A percentile compares a stretch with the other conserved stretches of the same genome.
These are phyloP conservation scores for Cymbopogon flexuosus DNA, from an alignment of 202 grass and related monocot species.

Conservation along the genomic window DNA sequence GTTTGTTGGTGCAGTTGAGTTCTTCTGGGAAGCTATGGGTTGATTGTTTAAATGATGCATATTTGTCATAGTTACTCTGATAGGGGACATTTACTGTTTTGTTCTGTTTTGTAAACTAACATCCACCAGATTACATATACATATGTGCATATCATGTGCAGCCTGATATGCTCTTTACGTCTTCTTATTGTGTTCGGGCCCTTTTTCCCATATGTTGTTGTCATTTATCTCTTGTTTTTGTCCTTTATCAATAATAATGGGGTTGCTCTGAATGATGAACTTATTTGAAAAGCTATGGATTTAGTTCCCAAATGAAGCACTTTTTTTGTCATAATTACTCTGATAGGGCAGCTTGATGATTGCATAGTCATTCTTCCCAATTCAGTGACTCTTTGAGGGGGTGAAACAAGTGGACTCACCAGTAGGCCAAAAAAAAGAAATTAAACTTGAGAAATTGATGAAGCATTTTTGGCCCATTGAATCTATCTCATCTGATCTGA, in stretches of 20 bases:
- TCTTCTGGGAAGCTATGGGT: slow-evolving; percentile 39
- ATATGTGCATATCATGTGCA: neutral
- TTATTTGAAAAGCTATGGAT: slow-evolving; percentile 38
- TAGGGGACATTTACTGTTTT: slow-evolving; percentile 36
- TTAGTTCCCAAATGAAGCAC: slow-evolving; percentile 37
- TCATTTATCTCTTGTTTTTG: neutral
- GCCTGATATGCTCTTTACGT: neutral
- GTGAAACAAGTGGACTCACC: neutral
- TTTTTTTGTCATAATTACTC: slow-evolving; percentile 63
- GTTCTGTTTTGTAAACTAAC: neutral
- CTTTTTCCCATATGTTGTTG: neutral
- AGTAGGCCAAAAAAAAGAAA: neutral
- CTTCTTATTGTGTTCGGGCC: neutral
- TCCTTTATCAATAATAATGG: neutral
- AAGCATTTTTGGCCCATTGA: neutral
- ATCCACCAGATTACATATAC: neutral
- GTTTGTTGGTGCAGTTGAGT: neutral
- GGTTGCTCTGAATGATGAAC: slow-evolving; percentile 48
- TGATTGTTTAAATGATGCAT: slow-evolving; percentile 45
- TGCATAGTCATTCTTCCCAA: neutral
- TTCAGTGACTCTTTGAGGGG: neutral
- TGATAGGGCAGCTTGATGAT: slow-evolving; percentile 22
- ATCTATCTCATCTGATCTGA: slow-evolving; percentile 19
- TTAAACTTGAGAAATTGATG: neutral
- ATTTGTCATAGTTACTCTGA: slow-evolving; percentile 77